These are phyloP conservation scores for Fusarium sp. DNA, from an alignment of 2,329 filamentous ascomycete genomes.

Conservation along the genomic window DNA sequence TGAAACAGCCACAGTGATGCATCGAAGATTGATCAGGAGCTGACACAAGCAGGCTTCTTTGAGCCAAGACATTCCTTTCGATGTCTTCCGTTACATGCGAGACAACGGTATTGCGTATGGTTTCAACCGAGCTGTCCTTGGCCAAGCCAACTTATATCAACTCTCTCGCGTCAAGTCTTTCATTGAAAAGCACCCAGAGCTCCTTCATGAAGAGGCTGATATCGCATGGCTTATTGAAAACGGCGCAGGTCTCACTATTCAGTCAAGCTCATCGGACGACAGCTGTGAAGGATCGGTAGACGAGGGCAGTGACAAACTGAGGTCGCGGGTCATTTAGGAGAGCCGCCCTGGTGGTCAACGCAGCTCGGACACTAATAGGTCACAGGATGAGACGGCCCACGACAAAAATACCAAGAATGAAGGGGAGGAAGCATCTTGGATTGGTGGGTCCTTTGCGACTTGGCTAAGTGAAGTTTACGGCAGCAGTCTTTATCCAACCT, in stretches of 20 bases:
- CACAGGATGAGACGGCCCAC: conserved; percentile 25
- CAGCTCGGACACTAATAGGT: conserved; percentile 21
- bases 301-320: conserved; percentile 22
- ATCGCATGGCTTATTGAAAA: conserved; percentile 58
- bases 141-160: conserved; percentile 54
- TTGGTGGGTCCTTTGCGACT: conserved; percentile 46
- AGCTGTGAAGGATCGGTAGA: conserved; percentile 9
- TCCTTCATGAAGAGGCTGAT: conserved; percentile 60
- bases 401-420: conserved; percentile 15
- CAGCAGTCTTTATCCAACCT: conserved; percentile 62
- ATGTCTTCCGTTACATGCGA: conserved; percentile 86
- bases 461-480: conserved; percentile 57
- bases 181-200: conserved; percentile 55
- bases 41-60: conserved; percentile 58
- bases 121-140: conserved; percentile 63
- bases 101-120: conserved; percentile 86
- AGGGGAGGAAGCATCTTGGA: conserved; percentile 34
- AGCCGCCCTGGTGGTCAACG: conserved; percentile 29
- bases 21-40: not conserved
- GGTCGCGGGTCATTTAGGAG: conserved; percentile 37
- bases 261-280: not conserved
- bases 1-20: not conserved
- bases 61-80: conserved; percentile 76
- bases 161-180: conserved; percentile 60
- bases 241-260: not conserved